A percentile compares a stretch with the other conserved stretches of the same genome.
Evolutionary conservation across 345 rosid species (phyloP).

Genomic region (Geranium rotundifolium): DNA sequence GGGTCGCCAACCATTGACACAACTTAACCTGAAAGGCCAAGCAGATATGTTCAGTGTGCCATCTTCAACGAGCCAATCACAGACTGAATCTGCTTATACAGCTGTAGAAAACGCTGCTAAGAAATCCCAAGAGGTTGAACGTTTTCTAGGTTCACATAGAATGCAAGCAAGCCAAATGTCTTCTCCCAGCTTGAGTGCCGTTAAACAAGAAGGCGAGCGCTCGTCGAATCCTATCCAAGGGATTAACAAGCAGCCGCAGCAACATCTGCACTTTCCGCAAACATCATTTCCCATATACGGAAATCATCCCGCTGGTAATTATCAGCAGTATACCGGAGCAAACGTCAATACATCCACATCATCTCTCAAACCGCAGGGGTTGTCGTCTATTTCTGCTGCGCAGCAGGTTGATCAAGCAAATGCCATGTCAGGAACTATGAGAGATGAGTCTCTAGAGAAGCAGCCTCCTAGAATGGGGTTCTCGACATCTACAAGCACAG

Average conservation of each 20-base stretch:
- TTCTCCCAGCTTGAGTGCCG: slow-evolving; percentile 26
- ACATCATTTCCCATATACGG: slow-evolving; percentile 59
- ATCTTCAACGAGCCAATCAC: slow-evolving; percentile 24
- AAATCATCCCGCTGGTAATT: slow-evolving; percentile 28
- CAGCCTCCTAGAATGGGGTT: slow-evolving; percentile 47
- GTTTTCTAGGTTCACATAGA: slow-evolving; percentile 44
- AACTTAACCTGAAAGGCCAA: slow-evolving; percentile 23
- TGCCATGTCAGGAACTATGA: slow-evolving; percentile 29
- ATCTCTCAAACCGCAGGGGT: slow-evolving; percentile 39
- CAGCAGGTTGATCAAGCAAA: slow-evolving; percentile 32
- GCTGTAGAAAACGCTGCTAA: slow-evolving; percentile 32
- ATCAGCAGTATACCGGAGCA: slow-evolving; percentile 45
- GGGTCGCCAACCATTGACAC: slow-evolving; percentile 27
- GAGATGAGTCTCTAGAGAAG: slow-evolving; percentile 49
- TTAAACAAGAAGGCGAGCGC: slow-evolving; percentile 38
- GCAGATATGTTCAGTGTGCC: slow-evolving; percentile 24
- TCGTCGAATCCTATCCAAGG: slow-evolving; percentile 47
- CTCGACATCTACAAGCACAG: slow-evolving; percentile 25
- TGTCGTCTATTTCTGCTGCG: slow-evolving; percentile 21
- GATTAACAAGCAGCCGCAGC: slow-evolving; percentile 55
- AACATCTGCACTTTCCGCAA: slow-evolving; percentile 57
- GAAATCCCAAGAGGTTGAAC: slow-evolving; percentile 31
- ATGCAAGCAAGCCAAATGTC: slow-evolving; percentile 37
- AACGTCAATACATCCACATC: slow-evolving; percentile 42
- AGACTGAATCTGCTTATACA: slow-evolving; percentile 26